A percentile compares a stretch with the other conserved stretches of the same genome.
phyloP scores from a whole-genome alignment of 208 protist species.

The Tritrichomonas foetus region DNA sequence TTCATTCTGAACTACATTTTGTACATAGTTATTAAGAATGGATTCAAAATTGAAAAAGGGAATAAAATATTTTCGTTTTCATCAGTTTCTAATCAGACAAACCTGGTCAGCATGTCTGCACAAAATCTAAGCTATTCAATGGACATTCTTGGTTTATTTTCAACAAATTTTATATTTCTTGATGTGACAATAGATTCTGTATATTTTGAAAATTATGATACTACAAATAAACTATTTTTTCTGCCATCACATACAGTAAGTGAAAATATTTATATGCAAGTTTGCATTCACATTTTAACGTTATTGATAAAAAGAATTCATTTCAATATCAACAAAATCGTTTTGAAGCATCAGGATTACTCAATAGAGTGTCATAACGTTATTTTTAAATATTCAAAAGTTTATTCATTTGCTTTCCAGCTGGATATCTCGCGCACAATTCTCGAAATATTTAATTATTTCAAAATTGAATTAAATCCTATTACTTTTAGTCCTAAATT shows the following conservation, averaged over 20 bases:
- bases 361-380: not conserved
- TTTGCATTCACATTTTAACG: too few species aligned
- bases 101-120: not conserved
- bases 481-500: not conserved
- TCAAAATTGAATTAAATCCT: not conserved
- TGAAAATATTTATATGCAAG: not conserved
- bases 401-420: not conserved
- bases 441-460: not conserved
- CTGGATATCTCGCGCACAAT: not conserved
- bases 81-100: not conserved
- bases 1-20: too few species aligned
- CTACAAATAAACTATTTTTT: not conserved
- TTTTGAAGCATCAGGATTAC: not conserved
- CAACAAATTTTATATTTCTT: not conserved
- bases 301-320: too few species aligned
- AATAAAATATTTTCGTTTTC: not conserved
- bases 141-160: not conserved
- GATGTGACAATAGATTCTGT: not conserved
- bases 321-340: not conserved
- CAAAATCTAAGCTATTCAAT: not conserved
- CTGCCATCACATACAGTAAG: not conserved
- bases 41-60: not conserved
- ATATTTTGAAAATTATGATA: not conserved
- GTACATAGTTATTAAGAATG: not conserved
- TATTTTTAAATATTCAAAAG: not conserved